These are phyloP conservation scores for Ogataea glucozyma DNA, from an alignment of 805 yeast genomes.

Conservation along the genomic window DNA sequence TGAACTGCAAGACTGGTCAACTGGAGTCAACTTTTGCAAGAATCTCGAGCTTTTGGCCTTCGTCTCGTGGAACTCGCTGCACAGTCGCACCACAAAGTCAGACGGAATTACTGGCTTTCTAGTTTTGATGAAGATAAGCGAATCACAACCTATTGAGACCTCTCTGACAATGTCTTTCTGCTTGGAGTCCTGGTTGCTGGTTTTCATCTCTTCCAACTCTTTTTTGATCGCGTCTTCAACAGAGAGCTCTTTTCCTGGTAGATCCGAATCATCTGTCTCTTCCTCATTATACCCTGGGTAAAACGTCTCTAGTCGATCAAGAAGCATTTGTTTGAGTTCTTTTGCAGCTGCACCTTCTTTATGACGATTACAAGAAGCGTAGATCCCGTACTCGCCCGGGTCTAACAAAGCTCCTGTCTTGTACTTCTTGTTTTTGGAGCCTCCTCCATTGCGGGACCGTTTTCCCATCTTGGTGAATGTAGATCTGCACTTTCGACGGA, in stretches of 20 bases:
- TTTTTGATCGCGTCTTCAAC: slow-evolving; percentile 75
- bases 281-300: slow-evolving; percentile 32
- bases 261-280: slow-evolving; percentile 34
- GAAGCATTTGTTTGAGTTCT: slow-evolving; percentile 63
- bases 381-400: slow-evolving; percentile 84
- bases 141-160: slow-evolving; percentile 72
- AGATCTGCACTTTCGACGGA: no score
- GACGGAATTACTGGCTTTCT: slow-evolving; percentile 81
- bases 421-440: slow-evolving; percentile 37
- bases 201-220: slow-evolving; percentile 67
- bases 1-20: slow-evolving; percentile 73
- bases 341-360: slow-evolving; percentile 76
- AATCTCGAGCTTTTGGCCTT: slow-evolving; percentile 63
- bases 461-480: slow-evolving; percentile 31
- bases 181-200: slow-evolving; percentile 37
- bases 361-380: slow-evolving; percentile 84
- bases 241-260: slow-evolving; percentile 46
- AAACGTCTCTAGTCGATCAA: slow-evolving; percentile 50
- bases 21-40: slow-evolving; percentile 79
- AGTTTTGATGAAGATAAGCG: slow-evolving; percentile 82
- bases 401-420: slow-evolving; percentile 57
- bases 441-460: slow-evolving; percentile 23
- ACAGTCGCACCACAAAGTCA: slow-evolving; percentile 60
- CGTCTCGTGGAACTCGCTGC: slow-evolving; percentile 57
- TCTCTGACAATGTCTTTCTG: slow-evolving; percentile 54